Base-by-base conservation (phyloP, 768 basidiomycete species). In the Scleroderma citrinum region DNA sequence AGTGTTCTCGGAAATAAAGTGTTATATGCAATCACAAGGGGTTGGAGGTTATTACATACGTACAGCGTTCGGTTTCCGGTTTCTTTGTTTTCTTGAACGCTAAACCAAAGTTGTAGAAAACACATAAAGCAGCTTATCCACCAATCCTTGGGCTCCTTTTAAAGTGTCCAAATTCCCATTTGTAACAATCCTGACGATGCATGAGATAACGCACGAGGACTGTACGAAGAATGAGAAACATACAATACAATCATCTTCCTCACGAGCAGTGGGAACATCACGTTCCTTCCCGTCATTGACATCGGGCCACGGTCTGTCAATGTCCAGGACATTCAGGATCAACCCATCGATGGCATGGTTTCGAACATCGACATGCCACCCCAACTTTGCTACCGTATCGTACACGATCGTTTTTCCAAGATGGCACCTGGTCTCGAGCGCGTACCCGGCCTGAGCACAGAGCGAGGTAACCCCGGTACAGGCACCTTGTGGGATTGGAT, bases 91-190 rank as follows among this genome's bases (percentile, higher is more conserved):
- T 67, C 69, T 5, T 29, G 8, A 29, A 8, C 26, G 26, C 26
- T 8, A 29, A 8, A 29, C 26, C n/a, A n/a, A n/a, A n/a, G n/a
- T 29, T 44, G n/a, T 49, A 32, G 46, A 45, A 43, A 21, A 44
- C 51, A 50, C 31, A 40, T n/a, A 23, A 38, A 54, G 12, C 44
- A 51, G 26, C 38, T 46, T 41, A 51, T 30, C 26, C 37, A 36
- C 36, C 24, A n/a, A 47, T 39, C 36, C 17, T 32, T 24, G 35
- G 39, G 12, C 38, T 68, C 54, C 54, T 29, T 8, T 72, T 70
- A 66, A 68, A 77, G 45, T 73, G 62, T 7, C 76, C 75, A 47
- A 87, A 89, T 50, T 85, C 80, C 87, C 87, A 88, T 57, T 83
- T 85, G 65, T 69, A 83, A 65, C 87, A 88, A 49, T 88, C 87